phyloP scores from a whole-genome alignment of 768 basidiomycete species.

The Phylloporus rhodoxanthus region DNA sequence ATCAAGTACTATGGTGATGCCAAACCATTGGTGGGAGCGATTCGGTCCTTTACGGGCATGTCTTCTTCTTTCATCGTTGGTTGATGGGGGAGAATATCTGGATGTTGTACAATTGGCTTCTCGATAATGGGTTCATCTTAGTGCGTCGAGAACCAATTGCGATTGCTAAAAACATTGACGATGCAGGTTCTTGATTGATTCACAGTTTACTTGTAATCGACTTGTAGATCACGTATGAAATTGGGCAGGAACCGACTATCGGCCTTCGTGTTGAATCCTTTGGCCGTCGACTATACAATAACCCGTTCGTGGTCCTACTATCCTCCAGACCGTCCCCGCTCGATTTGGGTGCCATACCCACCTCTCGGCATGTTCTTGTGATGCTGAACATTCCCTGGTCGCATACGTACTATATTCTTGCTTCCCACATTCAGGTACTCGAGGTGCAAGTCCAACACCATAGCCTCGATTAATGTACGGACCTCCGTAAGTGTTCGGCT shows the following conservation, averaged over 20 bases:
- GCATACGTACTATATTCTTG: not conserved
- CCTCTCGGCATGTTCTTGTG: not conserved
- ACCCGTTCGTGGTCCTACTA: conserved; percentile 21
- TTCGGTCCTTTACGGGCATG: conserved; percentile 55
- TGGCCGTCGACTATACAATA: not conserved
- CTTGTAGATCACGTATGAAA: not conserved
- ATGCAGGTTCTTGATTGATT: not conserved
- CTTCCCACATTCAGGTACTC: not conserved
- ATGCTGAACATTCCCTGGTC: not conserved
- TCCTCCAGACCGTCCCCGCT: not conserved
- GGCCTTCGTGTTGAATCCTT: no score
- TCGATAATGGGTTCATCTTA: not conserved
- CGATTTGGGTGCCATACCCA: not conserved
- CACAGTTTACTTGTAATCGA: not conserved
- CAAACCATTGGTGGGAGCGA: conserved; percentile 60
- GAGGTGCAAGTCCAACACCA: not conserved
- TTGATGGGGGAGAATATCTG: conserved; percentile 6
- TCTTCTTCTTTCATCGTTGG: conserved; percentile 57
- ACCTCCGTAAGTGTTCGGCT: no score
- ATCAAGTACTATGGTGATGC: conserved; percentile 69
- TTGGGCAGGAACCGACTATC: no score
- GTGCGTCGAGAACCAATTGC: not conserved
- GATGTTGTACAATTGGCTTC: not conserved
- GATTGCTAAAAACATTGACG: not conserved
- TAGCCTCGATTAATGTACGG: not conserved